Evolutionary conservation across 139 green algal species (phyloP).

Genomic region (Dunaliella primolecta): DNA sequence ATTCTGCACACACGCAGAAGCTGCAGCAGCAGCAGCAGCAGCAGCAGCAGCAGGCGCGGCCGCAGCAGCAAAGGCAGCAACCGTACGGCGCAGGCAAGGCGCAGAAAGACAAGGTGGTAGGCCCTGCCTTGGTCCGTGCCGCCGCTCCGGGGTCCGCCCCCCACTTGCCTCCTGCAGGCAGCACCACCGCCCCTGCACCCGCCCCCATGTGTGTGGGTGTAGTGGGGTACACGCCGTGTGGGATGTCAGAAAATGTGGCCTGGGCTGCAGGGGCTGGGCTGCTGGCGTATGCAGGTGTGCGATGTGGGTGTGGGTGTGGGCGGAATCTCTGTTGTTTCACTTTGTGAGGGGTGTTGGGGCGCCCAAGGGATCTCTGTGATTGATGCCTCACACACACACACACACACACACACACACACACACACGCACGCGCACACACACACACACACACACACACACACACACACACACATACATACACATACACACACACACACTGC

Average conservation of each 20-base stretch:
- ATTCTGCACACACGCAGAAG: too few species aligned
- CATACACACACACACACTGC: too few species aligned
- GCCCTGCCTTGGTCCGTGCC: not conserved
- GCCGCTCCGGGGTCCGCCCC: not conserved
- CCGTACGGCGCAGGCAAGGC: not conserved
- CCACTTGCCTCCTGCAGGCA: not conserved
- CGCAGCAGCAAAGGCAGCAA: not conserved
- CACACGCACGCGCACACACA: too few species aligned
- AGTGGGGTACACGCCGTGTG: slow-evolving; percentile 32
- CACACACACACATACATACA: too few species aligned
- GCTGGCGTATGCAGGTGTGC: slow-evolving; percentile 39
- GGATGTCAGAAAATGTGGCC: slow-evolving; percentile 19
- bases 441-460: too few species aligned
- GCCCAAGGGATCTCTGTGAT: too few species aligned
- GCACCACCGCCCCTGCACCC: not conserved
- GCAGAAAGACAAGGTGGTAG: not conserved
- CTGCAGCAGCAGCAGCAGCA: not conserved
- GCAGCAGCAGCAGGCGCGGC: not conserved
- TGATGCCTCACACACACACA: too few species aligned
- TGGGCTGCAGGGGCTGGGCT: slow-evolving; percentile 35
- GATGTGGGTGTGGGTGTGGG: not conserved
- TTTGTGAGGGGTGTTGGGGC: too few species aligned
- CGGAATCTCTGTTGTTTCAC: too few species aligned
- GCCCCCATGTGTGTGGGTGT: not conserved
- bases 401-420: too few species aligned